Base-by-base conservation (phyloP, 2,329 filamentous ascomycete genomes). In the Geosmithia flava region DNA sequence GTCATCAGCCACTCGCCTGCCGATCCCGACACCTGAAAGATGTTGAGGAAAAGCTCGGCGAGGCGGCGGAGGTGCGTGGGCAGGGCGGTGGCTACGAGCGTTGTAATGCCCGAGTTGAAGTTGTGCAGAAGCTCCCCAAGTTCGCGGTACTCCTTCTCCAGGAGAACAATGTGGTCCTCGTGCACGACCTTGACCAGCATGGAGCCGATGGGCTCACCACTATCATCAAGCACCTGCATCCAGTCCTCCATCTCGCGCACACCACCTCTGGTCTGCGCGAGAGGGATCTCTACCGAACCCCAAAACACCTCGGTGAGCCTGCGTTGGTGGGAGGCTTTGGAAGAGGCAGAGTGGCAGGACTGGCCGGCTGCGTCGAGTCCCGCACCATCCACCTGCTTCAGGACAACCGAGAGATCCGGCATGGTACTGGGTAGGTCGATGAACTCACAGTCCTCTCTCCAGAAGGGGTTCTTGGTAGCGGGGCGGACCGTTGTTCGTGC, bases 1-100 rank as follows among this genome's bases (percentile, higher is more conserved):
- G 87, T 83, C 72, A 88, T 93, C 20, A 98, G 75, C 93, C 93
- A 98, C 50, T 96, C 88, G 42, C 77, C 76, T 2, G 87, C 85
- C 39, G 80, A 79, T 0, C 87, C 88, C 2, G 89, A 91, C 3
- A 95, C 90, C 60, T 98, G 93, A 58, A 91, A 98, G 47, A 98
- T 95, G 61, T 97, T 94, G 53, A 97, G 69, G 39, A 97, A 79
- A 27, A 85, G 81, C 59, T 96, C 90, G 2, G 89, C 86, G 8
- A 97, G 65, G n/a, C 80, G 76, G 47, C 85, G 84, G 33, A 96
- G 71, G 58, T 88, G 85, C 2, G 81, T 78, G 1, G 88, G 85
- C 48, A 96, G 73, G 49, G 85, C 78, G 43, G 86, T 79, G 2
- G 88, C 82, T 54, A 98, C 86, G 60, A 95, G 85, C 39, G 87